phyloP scores from a whole-genome alignment of 257 asterid species.

The Phtheirospermum japonicum region DNA sequence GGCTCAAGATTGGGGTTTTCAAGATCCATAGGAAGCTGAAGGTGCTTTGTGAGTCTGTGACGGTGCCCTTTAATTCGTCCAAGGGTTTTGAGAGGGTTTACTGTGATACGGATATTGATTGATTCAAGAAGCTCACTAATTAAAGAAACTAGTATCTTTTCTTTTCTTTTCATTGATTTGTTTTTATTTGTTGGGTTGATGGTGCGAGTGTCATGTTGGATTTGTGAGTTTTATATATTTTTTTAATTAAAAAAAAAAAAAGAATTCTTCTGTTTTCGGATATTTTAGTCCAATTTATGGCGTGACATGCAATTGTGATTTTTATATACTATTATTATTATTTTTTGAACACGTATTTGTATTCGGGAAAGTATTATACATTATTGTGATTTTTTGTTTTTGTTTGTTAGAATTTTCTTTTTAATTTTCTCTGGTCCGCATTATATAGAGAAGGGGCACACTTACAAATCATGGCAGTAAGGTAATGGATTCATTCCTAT shows the following conservation, averaged over 20 bases:
- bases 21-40: conserved; percentile 57
- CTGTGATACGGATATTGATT: conserved; percentile 52
- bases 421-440: neutral
- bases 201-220: too few species aligned
- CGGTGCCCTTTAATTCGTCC: conserved; percentile 41
- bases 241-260: too few species aligned
- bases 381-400: too few species aligned
- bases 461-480: too few species aligned
- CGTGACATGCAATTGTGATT: conserved; percentile 21
- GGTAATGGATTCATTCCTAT: too few species aligned
- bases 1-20: conserved; percentile 62
- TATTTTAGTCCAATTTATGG: neutral
- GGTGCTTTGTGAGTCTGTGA: conserved; percentile 46
- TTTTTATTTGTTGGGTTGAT: too few species aligned
- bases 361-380: neutral
- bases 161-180: too few species aligned
- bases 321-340: neutral
- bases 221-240: too few species aligned
- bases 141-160: too few species aligned
- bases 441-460: too few species aligned
- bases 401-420: neutral
- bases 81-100: conserved; percentile 41
- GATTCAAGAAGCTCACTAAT: too few species aligned
- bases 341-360: neutral
- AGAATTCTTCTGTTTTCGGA: neutral